Evolutionary conservation across 2,329 filamentous ascomycete genomes (phyloP).

Genomic region (Xylariales sp.): DNA sequence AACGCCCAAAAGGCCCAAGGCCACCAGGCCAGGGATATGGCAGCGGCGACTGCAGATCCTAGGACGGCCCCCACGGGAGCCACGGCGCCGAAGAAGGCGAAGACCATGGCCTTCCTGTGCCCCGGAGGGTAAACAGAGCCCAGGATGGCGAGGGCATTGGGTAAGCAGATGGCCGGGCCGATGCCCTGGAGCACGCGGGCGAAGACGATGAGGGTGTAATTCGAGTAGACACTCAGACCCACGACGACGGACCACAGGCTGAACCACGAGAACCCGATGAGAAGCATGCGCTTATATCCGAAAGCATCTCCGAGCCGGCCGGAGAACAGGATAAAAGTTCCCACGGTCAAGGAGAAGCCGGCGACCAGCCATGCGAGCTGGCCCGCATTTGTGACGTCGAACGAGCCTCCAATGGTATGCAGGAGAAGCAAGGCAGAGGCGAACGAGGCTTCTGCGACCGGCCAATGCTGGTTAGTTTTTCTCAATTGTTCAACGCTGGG

Average conservation of each 20-base stretch:
- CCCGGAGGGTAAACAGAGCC: conserved; percentile 58
- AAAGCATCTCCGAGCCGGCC: conserved; percentile 61
- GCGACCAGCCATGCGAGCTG: conserved; percentile 59
- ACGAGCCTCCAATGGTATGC: conserved; percentile 57
- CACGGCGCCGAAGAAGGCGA: conserved; percentile 47
- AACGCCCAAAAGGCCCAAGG: conserved; percentile 46
- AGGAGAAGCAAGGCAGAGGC: conserved; percentile 42
- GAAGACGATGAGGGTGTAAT: conserved; percentile 53
- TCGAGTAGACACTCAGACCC: conserved; percentile 56
- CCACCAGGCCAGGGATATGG: conserved; percentile 47
- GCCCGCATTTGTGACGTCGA: conserved; percentile 54
- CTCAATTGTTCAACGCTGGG: neutral
- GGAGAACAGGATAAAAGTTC: conserved; percentile 62
- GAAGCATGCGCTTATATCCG: conserved; percentile 60
- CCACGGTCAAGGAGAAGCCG: conserved; percentile 60
- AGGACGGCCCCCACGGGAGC: conserved; percentile 44
- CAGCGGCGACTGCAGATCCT: conserved; percentile 38
- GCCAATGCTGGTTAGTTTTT: conserved; percentile 18
- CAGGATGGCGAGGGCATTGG: conserved; percentile 64
- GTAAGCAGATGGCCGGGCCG: conserved; percentile 63
- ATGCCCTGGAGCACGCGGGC: conserved; percentile 60
- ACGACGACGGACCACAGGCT: conserved; percentile 58
- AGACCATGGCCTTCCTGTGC: conserved; percentile 47
- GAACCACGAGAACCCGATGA: conserved; percentile 61
- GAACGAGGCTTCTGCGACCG: conserved; percentile 35